phyloP scores from a whole-genome alignment of 768 basidiomycete species.

The Lyophyllum atratum region DNA sequence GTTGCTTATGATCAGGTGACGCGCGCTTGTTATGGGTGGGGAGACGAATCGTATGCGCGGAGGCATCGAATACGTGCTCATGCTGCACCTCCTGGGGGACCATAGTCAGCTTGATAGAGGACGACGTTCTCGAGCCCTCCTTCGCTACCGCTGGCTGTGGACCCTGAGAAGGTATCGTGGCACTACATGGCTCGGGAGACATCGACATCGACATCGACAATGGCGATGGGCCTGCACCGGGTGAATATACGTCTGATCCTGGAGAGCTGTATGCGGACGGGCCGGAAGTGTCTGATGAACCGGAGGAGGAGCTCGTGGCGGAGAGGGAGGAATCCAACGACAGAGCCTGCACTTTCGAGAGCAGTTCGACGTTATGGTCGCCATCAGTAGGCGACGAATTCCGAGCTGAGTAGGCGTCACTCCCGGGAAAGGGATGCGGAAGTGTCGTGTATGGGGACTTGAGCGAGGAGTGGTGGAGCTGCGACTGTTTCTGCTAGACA shows the following conservation, averaged over 20 bases:
- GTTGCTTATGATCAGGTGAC: too few species aligned
- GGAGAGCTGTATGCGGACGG: neutral
- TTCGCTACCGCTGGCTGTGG: neutral
- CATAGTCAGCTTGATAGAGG: too few species aligned
- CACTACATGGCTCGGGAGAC: neutral
- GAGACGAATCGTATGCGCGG: too few species aligned
- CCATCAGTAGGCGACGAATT: neutral
- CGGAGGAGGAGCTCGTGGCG: neutral
- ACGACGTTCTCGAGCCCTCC: too few species aligned
- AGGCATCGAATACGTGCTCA: too few species aligned
- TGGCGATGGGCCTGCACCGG: neutral
- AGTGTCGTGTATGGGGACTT: too few species aligned
- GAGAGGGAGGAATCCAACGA: neutral
- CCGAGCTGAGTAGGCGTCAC: too few species aligned
- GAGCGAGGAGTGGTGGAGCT: too few species aligned
- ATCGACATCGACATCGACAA: neutral
- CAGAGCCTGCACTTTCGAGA: neutral
- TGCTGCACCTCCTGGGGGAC: too few species aligned
- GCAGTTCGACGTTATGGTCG: neutral
- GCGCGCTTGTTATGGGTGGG: too few species aligned
- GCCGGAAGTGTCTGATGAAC: neutral
- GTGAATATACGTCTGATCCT: neutral
- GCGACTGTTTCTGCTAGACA: too few species aligned
- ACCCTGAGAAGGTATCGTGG: neutral
- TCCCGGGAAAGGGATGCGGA: too few species aligned